Evolutionary conservation across 495 filamentous ascomycete genomes (phyloP).

Genomic region (Lophium mytilinum): DNA sequence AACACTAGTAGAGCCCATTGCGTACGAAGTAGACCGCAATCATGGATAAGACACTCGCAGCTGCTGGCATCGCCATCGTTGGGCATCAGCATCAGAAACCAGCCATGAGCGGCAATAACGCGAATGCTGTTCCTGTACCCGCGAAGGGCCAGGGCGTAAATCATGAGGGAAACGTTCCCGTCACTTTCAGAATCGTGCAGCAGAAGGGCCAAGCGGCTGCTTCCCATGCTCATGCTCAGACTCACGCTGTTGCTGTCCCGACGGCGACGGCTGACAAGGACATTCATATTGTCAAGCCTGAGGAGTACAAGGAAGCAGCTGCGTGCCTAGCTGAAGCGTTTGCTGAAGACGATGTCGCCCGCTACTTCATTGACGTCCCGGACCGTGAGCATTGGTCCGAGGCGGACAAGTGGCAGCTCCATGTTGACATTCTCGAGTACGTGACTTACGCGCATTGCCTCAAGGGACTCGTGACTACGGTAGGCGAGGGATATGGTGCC

Average conservation of each 20-base stretch:
- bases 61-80: constrained; percentile 34
- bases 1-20: constrained; percentile 24
- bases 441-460: constrained; percentile 62
- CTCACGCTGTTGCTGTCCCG: not conserved
- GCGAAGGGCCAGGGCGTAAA: constrained; percentile 16
- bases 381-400: constrained; percentile 51
- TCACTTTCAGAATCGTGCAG: constrained; percentile 13
- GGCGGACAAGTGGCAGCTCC: constrained; percentile 63
- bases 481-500: constrained; percentile 64
- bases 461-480: constrained; percentile 60
- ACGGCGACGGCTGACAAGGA: constrained; percentile 1
- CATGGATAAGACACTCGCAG: constrained; percentile 31
- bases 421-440: constrained; percentile 65
- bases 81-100: constrained; percentile 8
- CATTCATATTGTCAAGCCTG: constrained; percentile 51
- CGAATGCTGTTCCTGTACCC: not conserved
- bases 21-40: constrained; percentile 24
- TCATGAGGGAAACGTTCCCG: constrained; percentile 18
- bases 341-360: constrained; percentile 60
- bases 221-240: not conserved
- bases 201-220: constrained; percentile 5
- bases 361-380: constrained; percentile 61
- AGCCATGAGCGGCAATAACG: constrained; percentile 1
- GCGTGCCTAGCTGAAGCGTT: constrained; percentile 66
- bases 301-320: constrained; percentile 59